Evolutionary conservation across 495 filamentous ascomycete species (phyloP).

Genomic region (Talaromyces nanjingensis): DNA sequence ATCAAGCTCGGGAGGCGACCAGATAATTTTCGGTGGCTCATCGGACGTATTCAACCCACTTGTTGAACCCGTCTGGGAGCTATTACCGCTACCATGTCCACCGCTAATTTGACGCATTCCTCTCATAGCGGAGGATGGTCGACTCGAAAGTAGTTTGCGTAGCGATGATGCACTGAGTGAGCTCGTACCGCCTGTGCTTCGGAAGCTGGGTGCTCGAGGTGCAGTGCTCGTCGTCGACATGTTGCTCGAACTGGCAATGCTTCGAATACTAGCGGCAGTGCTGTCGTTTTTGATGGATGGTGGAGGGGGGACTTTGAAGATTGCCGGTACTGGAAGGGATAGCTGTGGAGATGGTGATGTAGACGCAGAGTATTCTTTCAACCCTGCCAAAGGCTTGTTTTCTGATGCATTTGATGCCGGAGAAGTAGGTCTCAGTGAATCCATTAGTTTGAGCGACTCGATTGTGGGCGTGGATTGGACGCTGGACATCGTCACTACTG

Average conservation of each 20-base stretch:
- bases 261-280: conserved; percentile 35
- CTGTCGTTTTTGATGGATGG: conserved; percentile 18
- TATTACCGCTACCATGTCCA: background rate
- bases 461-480: background rate
- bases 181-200: conserved; percentile 34
- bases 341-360: conserved; percentile 20
- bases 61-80: background rate
- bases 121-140: conserved; percentile 16
- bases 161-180: conserved; percentile 22
- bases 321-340: conserved; percentile 30
- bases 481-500: conserved; percentile 7
- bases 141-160: conserved; percentile 28
- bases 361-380: conserved; percentile 19
- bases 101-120: conserved; percentile 27
- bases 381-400: background rate
- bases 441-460: conserved; percentile 3
- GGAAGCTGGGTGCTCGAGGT: conserved; percentile 21
- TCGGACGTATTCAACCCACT: conserved; percentile 14
- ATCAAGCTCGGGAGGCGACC: conserved; percentile 37
- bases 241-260: conserved; percentile 35
- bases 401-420: background rate
- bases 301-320: background rate
- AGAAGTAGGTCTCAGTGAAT: background rate
- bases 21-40: conserved; percentile 34
- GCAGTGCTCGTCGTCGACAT: conserved; percentile 33